Evolutionary conservation across 805 yeast species (phyloP), one percentile per base, ranked within the genome.

Genomic region (Nakazawaea holstii): DNA sequence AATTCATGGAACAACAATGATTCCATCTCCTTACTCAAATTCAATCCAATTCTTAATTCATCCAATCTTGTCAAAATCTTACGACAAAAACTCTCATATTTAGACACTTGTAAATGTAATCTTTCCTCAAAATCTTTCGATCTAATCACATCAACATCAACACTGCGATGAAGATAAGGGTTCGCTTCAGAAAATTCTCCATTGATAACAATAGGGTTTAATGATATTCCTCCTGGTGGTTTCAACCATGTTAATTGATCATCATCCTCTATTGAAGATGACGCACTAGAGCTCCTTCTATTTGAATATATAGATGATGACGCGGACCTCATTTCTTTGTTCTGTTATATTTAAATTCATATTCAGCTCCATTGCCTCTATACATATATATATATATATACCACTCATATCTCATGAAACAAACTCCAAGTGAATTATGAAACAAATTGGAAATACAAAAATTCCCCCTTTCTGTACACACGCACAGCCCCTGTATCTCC

Each of bases 71-170:
- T 8, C 10, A 45, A 17, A n/a, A 29, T 32, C 14, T 35, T 33
- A 11, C 14, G 10, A 40, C 39, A 39, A 37, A 14, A 39, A 9
- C 15, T 45, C 30, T 45, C 48, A 29, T 39, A 45, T 14, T 45
- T 39, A 9, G 28, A 7, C 3, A 45, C 28, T 35, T 45, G 39
- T 39, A 44, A 38, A 8, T 36, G 37, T 20, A 20, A 20, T 20
- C 24, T 20, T 2, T 29, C 17, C 6, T 35, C 35, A n/a, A 17
- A 5, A 3, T 13, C 36, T 14, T 14, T 8, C 11, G 4, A n/a
- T 30, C n/a, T 30, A 3, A 30, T 11, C 17, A 13, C 14, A 13
- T 13, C 17, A 8, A 33, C 14, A 8, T 14, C 14, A 13, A 15
- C 9, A 11, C 33, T n/a, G 14, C 3, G 36, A 33, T 6, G 11